Evolutionary conservation across 805 yeast genomes (phyloP), one percentile per base, ranked within the genome.

Genomic region (Yamadazyma kitorensis): DNA sequence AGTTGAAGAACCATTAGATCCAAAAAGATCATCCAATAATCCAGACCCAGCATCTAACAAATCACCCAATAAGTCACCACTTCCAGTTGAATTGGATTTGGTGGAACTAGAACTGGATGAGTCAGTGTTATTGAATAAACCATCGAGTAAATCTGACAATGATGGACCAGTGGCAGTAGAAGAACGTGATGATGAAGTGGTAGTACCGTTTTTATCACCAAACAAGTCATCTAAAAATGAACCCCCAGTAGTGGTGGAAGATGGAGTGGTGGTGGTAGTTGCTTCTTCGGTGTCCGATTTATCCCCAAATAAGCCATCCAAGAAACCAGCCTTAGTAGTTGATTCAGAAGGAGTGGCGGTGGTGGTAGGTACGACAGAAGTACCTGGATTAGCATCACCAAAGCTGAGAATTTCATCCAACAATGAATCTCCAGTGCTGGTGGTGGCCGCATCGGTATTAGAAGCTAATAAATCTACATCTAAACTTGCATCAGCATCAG

Each of bases 291-390:
- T 23, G 24, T 32, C 31, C 27, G 45, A 17, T 24, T 29, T 28
- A 20, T 26, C 15, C 8, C 49, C 52, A 5, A 48, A 37, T 5
- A 50, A 26, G n/a, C 27, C 47, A 24, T 33, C 47, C 13, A 45
- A 29, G 16, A 46, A 16, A 8, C 41, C 19, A 11, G 33, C 35
- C n/a, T 21, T 14, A 24, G 37, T 14, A 15, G 29, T 17, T 10
- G 24, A 12, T n/a, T 6, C 31, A 11, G 33, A 16, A 16, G 29
- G 24, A 24, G 36, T n/a, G n/a, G 36, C 33, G 18, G 40, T 34
- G 20, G 21, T 30, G 31, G 19, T 29, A 15, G 11, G 34, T 17
- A 25, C 29, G 21, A 24, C 26, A 13, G 37, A 24, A 20, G 31
- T 12, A 10, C 29, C 40, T 33, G 37, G 34, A 29, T 27, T 13